These are phyloP conservation scores for Penicillium vulpinum DNA, from an alignment of 2,329 filamentous ascomycete genomes.

Conservation along the genomic window DNA sequence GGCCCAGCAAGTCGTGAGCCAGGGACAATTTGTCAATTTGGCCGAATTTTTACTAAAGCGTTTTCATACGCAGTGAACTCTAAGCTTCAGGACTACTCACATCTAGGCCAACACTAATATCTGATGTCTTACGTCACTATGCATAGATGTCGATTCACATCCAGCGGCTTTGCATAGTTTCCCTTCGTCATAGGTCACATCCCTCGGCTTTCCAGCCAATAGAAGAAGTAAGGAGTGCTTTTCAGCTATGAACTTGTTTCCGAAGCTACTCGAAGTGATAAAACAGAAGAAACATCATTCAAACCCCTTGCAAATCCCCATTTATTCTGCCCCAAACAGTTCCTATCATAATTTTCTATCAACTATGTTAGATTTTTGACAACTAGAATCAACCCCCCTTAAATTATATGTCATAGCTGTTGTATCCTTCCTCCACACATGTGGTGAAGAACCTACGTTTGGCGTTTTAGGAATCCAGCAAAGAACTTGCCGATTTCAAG, in stretches of 20 bases:
- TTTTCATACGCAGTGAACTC: slow-evolving; percentile 17
- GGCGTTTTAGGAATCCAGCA: slow-evolving; percentile 31
- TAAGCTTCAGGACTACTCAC: not conserved
- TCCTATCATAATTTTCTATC: not conserved
- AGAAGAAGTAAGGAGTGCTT: not conserved
- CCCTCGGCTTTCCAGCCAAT: slow-evolving; percentile 20
- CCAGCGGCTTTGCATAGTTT: slow-evolving; percentile 23
- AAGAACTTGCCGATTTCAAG: slow-evolving; percentile 39
- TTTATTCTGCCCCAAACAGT: not conserved
- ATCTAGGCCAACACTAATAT: slow-evolving; percentile 15
- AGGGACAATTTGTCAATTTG: slow-evolving; percentile 27
- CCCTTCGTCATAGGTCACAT: slow-evolving; percentile 27
- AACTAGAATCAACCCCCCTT: not conserved
- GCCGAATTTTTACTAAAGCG: slow-evolving; percentile 29
- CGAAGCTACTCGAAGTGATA: not conserved
- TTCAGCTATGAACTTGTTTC: not conserved
- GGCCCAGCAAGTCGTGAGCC: slow-evolving; percentile 27
- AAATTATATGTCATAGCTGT: not conserved
- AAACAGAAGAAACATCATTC: not conserved
- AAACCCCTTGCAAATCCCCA: not conserved
- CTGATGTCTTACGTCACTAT: not conserved
- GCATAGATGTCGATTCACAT: slow-evolving; percentile 18
- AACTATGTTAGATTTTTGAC: not conserved
- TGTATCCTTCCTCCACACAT: not conserved
- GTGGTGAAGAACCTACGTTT: slow-evolving; percentile 15